Base-by-base conservation (phyloP, 164 flowering plant genomes). In the Saururus chinensis region DNA sequence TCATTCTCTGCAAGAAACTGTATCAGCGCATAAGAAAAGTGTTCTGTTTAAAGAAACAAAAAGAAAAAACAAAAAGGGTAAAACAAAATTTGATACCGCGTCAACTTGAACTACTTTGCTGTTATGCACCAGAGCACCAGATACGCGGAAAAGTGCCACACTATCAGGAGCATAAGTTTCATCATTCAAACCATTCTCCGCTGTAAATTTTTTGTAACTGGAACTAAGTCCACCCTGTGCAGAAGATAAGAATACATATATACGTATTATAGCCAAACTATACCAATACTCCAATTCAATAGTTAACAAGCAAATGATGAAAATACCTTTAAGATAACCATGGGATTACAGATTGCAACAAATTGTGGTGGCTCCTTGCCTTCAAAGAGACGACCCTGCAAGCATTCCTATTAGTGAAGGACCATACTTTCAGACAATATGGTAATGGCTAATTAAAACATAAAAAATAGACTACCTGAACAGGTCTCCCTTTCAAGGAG, bases 321-420 rank as follows among this genome's bases (percentile, higher is more conserved):
- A 16, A 52, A 26, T 82, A 91, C 99, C 99, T 91, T 95, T 22
- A 95, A 80, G 56, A 89, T 72, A 61, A 92, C 85, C 96, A 91
- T 86, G 55, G 96, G 98, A 73, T 95, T 86, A 75, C 92, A 95
- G 70, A 95, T 75, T 17, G 99, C 92, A 71, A 95, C 66, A 61
- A 95, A 95, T 61, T 95, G 99, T 54, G 98, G 95, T 52, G 99
- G 93, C 70, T 95, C 98, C 81, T 86, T 91, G 56, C 92, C 98
- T 80, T 95, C 84, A 67, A 73, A 78, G 67, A 95, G 70, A 52
- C 84, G 88, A 61, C 98, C 99, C 99, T 95, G 81, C 35, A 70
- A 45, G 48, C 75, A 55, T 24, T 10, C 26, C 13, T 17, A 20
- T 58, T 58, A 58, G 16, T 12, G 5, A 58, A 35, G 25, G 10